Evolutionary conservation across 495 filamentous ascomycete genomes (phyloP), one percentile per base, ranked within the genome.

Genomic region (Letharia columbiana): DNA sequence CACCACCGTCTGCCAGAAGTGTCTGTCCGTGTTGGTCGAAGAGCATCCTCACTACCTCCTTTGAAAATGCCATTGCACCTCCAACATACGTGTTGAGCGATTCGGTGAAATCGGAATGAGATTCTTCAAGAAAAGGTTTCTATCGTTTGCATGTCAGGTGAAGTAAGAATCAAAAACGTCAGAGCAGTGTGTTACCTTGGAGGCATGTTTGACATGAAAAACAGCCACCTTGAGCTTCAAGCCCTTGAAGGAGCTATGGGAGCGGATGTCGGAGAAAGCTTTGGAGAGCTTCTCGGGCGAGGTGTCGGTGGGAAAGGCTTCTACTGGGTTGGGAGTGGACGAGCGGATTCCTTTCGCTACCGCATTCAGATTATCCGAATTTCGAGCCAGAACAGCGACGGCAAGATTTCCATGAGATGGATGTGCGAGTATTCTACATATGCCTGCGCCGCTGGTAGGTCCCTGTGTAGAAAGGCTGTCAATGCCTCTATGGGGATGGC

Each of bases 41-140:
- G 54, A 80, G 73, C 17, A 73, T 68, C 63, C 75, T 77, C 59
- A 80, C 31, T 5, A 74, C 72, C 58, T 79, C 75, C 63, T 81
- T 79, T 2, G 74, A 67, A 66, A 82, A 82, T 4, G 77, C 70
- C 66, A 81, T 77, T 4, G 79, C 79, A 28, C 78, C 80, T n/a
- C 78, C 78, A 15, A 75, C 75, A 64, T 81, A 82, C 0, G 72
- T 73, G 20, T 76, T 72, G 28, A 82, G 67, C 37, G 69, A 74
- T 9, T 76, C 69, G 5, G 70, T 77, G 71, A 81, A 81, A 18
- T 76, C 73, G 45, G 78, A 72, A 67, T 76, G 73, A 3, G 76
- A 80, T 70, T 80, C 80, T 56, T 77, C 67, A 71, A 81, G 69
- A 72, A 81, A 83, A 0, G 80, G 77, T 70, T 78, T 80, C 67